Base-by-base conservation (phyloP, 805 yeast genomes). In the Pichia cabralensis region DNA sequence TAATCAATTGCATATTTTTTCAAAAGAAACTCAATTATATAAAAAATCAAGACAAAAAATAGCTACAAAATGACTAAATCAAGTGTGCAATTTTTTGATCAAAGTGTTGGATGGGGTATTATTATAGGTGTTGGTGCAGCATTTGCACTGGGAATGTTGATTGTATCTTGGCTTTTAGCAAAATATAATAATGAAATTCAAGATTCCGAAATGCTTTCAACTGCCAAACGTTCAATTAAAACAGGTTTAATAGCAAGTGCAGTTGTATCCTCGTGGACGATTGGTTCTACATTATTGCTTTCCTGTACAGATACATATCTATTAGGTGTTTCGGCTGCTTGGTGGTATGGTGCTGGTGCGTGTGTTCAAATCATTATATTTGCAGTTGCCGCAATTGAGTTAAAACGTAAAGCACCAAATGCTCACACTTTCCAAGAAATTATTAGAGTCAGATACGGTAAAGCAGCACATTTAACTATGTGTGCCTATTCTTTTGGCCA, bases 181-280 rank as follows among this genome's bases (percentile, higher is more conserved):
- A 51, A 44, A 28, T 64, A 53, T 41, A 44, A 53, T 35, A 62
- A 64, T 12, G 61, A 65, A 36, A 50, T 46, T 17, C 65, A 61
- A 41, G 53, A 60, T 28, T 58, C 67, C 3, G 73, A 68, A 43
- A 60, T 60, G 26, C 58, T 60, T 35, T 47, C 60, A 13, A 58
- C 66, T 0, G 67, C 68, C 14, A 52, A 58, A 3, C 54, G 74
- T 44, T 45, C 56, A 9, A 65, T 67, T 20, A 53, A 50, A 17
- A 44, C 60, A 8, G 73, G 72, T 13, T 46, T 68, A 12, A 62
- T 65, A 17, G 57, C 66, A 4, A 59, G 68, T 1, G 62, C 68
- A 10, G 62, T 61, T 4, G 68, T 66, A 9, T 56, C 64, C 9
- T 58, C 69, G 1, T 69, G 74, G 73, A 62, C 67, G 18, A 65